Evolutionary conservation across 352 stramenopile species (phyloP).

Genomic region (Globisporangium yorkense): DNA sequence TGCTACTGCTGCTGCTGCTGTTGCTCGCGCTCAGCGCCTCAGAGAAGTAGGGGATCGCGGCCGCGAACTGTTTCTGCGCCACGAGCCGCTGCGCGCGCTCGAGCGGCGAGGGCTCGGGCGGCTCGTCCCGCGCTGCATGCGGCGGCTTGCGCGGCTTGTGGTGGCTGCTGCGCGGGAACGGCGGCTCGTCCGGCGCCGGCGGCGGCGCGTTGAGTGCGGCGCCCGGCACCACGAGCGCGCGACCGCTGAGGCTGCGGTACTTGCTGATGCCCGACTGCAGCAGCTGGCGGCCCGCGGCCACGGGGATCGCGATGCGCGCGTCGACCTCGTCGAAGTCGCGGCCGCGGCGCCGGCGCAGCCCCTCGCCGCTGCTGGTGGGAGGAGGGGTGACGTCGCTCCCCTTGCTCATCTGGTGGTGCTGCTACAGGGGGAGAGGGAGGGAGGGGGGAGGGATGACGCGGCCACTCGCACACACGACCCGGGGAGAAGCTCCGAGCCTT

Average conservation of each 20-base stretch:
- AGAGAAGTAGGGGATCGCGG: conserved; percentile 49
- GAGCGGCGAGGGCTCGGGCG: conserved; percentile 13
- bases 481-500: too few relatives aligned
- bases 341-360: conserved; percentile 14
- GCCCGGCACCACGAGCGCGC: conserved; percentile 6
- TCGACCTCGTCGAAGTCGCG: conserved; percentile 49
- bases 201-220: conserved; percentile 8
- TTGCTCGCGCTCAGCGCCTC: conserved; percentile 24
- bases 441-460: not conserved
- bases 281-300: conserved; percentile 17
- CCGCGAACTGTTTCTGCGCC: conserved; percentile 50
- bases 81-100: conserved; percentile 41
- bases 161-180: conserved; percentile 2
- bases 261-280: conserved; percentile 60
- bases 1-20: not conserved
- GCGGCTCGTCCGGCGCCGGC: conserved; percentile 1
- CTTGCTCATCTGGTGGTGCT: not conserved
- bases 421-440: too few relatives aligned
- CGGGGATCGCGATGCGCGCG: conserved; percentile 65
- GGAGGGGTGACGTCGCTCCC: not conserved
- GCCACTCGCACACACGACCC: too few relatives aligned
- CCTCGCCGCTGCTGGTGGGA: not conserved
- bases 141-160: not conserved
- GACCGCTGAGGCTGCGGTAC: conserved; percentile 43
- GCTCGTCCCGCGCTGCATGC: not conserved